Evolutionary conservation across 2,329 filamentous ascomycete genomes (phyloP).

Genomic region (Leptographium lundbergii): DNA sequence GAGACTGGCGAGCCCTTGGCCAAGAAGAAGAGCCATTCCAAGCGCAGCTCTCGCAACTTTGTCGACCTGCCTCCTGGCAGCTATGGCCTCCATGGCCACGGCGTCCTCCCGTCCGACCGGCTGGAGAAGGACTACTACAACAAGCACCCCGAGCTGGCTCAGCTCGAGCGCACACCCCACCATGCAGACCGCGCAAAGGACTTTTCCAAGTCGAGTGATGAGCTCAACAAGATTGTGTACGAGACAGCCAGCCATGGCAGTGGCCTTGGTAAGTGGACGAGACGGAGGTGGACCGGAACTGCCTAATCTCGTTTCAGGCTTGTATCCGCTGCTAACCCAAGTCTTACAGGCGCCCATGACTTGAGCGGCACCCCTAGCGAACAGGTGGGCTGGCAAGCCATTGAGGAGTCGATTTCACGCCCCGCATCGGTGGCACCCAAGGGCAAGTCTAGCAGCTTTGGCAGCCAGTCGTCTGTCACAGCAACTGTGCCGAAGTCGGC

Average conservation of each 20-base stretch:
- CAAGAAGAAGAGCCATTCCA: conserved; percentile 44
- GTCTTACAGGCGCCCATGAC: conserved; percentile 45
- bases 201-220: conserved; percentile 78
- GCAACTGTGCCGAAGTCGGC: conserved; percentile 19
- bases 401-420: conserved; percentile 70
- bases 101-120: conserved; percentile 60
- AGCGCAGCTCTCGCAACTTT: conserved; percentile 59
- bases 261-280: conserved; percentile 32
- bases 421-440: conserved; percentile 11
- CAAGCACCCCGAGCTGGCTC: conserved; percentile 72
- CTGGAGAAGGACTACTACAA: conserved; percentile 88
- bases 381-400: conserved; percentile 78
- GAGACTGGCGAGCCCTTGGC: conserved; percentile 19
- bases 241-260: conserved; percentile 47
- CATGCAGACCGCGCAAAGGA: conserved; percentile 48
- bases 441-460: conserved; percentile 6
- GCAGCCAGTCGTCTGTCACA: conserved; percentile 9
- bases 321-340: not conserved
- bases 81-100: conserved; percentile 87
- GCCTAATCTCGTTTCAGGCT: not conserved
- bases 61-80: conserved; percentile 66
- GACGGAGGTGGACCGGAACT: not conserved
- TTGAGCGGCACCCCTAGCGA: conserved; percentile 71
- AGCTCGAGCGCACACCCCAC: conserved; percentile 55
- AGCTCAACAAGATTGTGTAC: conserved; percentile 80